Evolutionary conservation across 805 yeast genomes (phyloP), one percentile per base, ranked within the genome.

Genomic region (Candida morakotiae): DNA sequence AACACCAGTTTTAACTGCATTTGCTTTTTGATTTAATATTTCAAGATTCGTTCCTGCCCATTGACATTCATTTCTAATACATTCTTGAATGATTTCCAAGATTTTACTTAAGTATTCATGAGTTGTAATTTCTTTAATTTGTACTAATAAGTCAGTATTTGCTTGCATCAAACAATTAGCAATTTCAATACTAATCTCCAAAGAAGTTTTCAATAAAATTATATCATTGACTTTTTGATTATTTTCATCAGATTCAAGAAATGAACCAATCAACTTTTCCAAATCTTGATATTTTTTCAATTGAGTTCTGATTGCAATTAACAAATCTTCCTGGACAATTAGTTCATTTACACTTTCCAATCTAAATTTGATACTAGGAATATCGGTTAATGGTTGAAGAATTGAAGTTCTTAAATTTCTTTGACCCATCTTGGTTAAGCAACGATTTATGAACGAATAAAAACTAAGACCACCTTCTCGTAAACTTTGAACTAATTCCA

Each of bases 381-480:
- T 41, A 42, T 68, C 67, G 1, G 73, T 69, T 11, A 73, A 45
- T 0, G 78, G 79, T 39, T 73, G 79, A n/a, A 73, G 42, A 3
- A 72, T 60, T 35, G 60, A 70, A 24, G 56, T 65, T 41, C 62
- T 58, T 33, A 74, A 47, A 5, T 63, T 40, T 35, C 77, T 44
- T 11, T 49, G 52, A 0, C 78, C 79, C 78, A 73, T 73, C 36
- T 60, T 66, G 0, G 79, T 73, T 0, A 48, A 40, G 0, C 75
- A 69, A 1, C 49, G 43, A 43, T 72, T 60, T 30, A 72, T 14
- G 42, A 28, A 53, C 18, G 62, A 66, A 21, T 60, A 55, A 6
- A 73, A 48, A 0, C 68, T 57, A 7, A 52, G 34, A 0, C 62
- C 66, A 14, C 46, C 26, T 6, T 55, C 58, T 4, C 48, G 31